Evolutionary conservation across 2,329 filamentous ascomycete species (phyloP).

Genomic region (Xylariaceae sp.): DNA sequence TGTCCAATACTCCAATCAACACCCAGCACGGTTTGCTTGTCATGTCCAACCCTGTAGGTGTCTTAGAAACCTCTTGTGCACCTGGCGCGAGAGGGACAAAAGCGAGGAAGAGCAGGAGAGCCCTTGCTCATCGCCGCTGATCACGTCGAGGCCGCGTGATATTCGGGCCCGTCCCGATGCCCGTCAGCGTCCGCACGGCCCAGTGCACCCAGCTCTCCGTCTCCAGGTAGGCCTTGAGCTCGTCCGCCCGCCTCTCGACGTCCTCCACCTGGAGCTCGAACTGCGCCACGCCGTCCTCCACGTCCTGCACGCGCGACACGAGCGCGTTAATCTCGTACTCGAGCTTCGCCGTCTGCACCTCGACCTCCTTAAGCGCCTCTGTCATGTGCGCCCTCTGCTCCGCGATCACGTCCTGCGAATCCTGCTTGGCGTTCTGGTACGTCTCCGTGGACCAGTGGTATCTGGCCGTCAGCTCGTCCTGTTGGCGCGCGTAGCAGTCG

Average conservation of each 20-base stretch:
- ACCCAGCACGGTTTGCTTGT: too few relatives aligned
- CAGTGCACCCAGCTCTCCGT: constrained; percentile 58
- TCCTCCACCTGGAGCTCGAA: constrained; percentile 74
- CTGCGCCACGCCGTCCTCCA: constrained; percentile 72
- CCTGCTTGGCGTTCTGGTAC: constrained; percentile 59
- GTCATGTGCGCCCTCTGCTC: constrained; percentile 62
- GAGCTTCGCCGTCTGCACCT: constrained; percentile 72
- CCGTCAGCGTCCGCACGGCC: constrained; percentile 54
- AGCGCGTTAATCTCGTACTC: constrained; percentile 86
- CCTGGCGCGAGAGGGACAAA: too few relatives aligned
- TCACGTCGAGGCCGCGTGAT: constrained; percentile 33
- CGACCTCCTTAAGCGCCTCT: constrained; percentile 70
- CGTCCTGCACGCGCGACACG: constrained; percentile 74
- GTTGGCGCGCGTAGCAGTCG: constrained; percentile 52
- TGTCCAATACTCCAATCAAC: too few relatives aligned
- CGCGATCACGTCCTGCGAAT: constrained; percentile 59
- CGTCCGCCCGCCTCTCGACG: constrained; percentile 56
- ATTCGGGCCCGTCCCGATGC: constrained; percentile 53
- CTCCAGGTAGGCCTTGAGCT: constrained; percentile 55
- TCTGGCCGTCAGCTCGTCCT: constrained; percentile 56
- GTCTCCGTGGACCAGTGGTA: constrained; percentile 65
- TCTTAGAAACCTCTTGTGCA: too few relatives aligned
- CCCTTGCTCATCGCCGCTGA: constrained; percentile 9
- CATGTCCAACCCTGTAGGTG: too few relatives aligned
- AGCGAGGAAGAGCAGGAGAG: too few relatives aligned